These are phyloP conservation scores for Pleodorina starrii DNA, from an alignment of 139 green algal species.

Conservation along the genomic window DNA sequence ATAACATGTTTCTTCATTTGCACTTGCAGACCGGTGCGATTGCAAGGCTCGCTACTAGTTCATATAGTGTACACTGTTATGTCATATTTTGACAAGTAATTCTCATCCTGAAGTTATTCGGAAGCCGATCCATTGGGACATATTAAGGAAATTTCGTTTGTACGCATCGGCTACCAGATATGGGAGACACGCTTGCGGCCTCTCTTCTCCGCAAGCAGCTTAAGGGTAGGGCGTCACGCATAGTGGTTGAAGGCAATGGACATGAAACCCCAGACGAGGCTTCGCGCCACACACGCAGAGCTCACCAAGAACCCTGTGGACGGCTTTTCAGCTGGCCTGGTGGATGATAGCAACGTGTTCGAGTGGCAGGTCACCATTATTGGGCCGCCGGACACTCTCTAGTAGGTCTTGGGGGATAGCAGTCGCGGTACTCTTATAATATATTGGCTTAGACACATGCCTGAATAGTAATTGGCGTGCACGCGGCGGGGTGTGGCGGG, in stretches of 20 bases:
- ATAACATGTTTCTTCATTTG: no score
- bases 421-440: no score
- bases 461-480: no score
- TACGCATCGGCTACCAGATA: not conserved
- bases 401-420: constrained; percentile 88
- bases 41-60: no score
- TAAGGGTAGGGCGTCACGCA: constrained; percentile 78
- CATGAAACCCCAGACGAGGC: not conserved
- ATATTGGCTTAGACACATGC: no score
- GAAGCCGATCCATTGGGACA: not conserved
- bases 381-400: constrained; percentile 97
- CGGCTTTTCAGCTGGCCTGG: constrained; percentile 97
- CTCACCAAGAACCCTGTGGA: constrained; percentile 97
- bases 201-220: constrained; percentile 93
- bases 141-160: not conserved
- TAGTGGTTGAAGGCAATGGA: not conserved
- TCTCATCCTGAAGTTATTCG: no score
- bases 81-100: no score
- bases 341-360: constrained; percentile 98
- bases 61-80: no score
- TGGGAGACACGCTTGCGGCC: constrained; percentile 23
- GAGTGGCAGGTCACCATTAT: constrained; percentile 99
- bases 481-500: no score
- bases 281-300: constrained; percentile 78
- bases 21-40: no score